These are phyloP conservation scores for Fusarium lateritium DNA, from an alignment of 2,329 filamentous ascomycete genomes.

Conservation along the genomic window DNA sequence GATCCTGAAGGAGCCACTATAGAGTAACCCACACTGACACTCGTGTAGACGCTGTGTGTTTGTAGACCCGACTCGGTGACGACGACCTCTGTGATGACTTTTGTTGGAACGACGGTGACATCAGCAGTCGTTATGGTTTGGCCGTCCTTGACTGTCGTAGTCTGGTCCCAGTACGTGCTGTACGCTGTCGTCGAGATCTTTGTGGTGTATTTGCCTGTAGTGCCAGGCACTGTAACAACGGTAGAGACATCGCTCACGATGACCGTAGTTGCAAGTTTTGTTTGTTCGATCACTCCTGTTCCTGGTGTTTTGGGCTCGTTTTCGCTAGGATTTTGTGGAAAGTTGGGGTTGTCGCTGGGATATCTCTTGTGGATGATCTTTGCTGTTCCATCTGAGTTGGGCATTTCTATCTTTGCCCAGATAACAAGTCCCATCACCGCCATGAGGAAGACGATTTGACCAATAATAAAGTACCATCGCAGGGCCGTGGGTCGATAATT, in stretches of 20 bases:
- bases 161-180: constrained; percentile 21
- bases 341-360: background rate
- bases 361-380: constrained; percentile 38
- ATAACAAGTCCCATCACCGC: constrained; percentile 43
- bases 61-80: constrained; percentile 20
- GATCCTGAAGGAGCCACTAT: constrained; percentile 16
- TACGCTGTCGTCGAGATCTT: constrained; percentile 32
- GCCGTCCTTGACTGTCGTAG: constrained; percentile 30
- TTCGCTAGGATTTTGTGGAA: background rate
- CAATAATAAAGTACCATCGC: constrained; percentile 46
- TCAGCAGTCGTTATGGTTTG: constrained; percentile 17
- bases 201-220: constrained; percentile 42
- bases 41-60: constrained; percentile 14
- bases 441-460: constrained; percentile 37
- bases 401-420: constrained; percentile 46
- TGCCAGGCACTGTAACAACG: constrained; percentile 40
- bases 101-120: constrained; percentile 30
- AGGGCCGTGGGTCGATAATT: constrained; percentile 48
- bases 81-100: constrained; percentile 24
- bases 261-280: constrained; percentile 32
- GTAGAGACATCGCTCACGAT: constrained; percentile 34
- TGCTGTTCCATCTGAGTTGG: constrained; percentile 43
- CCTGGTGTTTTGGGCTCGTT: constrained; percentile 17
- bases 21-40: constrained; percentile 29
- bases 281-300: background rate